Evolutionary conservation across 2,329 filamentous ascomycete genomes (phyloP).

Genomic region (Apiospora marii): DNA sequence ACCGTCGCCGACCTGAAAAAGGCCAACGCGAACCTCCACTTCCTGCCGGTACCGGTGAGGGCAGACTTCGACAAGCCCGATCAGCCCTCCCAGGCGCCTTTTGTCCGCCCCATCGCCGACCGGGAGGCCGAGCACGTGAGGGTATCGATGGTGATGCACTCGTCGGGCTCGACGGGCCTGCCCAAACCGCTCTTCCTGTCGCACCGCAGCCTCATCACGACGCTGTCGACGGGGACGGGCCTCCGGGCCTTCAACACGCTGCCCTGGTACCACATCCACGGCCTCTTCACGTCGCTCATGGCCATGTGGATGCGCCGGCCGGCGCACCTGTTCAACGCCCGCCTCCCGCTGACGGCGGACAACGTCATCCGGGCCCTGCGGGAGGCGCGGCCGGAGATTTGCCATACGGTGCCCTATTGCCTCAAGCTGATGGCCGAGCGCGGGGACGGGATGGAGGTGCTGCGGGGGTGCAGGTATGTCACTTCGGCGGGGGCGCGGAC

Average conservation of each 20-base stretch:
- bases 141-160: constrained; percentile 52
- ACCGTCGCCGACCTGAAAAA: constrained; percentile 40
- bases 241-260: constrained; percentile 49
- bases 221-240: constrained; percentile 30
- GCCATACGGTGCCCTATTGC: constrained; percentile 51
- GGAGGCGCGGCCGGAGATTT: constrained; percentile 46
- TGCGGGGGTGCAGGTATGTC: constrained; percentile 48
- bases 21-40: constrained; percentile 33
- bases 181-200: constrained; percentile 54
- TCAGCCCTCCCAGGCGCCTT: constrained; percentile 31
- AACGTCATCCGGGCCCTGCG: constrained; percentile 46
- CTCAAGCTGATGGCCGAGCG: constrained; percentile 49
- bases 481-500: constrained; percentile 50
- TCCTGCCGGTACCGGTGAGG: constrained; percentile 25
- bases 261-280: constrained; percentile 54
- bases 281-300: constrained; percentile 49
- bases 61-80: neutral
- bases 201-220: constrained; percentile 48
- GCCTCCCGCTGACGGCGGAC: constrained; percentile 47
- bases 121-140: constrained; percentile 41
- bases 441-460: constrained; percentile 43
- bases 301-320: constrained; percentile 53
- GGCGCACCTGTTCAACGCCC: constrained; percentile 50
- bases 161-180: constrained; percentile 56
- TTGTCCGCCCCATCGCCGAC: constrained; percentile 33